Conservation (phyloP, 1,284 basidiomycete genomes). For the Malassezia cuniculi region DNA sequence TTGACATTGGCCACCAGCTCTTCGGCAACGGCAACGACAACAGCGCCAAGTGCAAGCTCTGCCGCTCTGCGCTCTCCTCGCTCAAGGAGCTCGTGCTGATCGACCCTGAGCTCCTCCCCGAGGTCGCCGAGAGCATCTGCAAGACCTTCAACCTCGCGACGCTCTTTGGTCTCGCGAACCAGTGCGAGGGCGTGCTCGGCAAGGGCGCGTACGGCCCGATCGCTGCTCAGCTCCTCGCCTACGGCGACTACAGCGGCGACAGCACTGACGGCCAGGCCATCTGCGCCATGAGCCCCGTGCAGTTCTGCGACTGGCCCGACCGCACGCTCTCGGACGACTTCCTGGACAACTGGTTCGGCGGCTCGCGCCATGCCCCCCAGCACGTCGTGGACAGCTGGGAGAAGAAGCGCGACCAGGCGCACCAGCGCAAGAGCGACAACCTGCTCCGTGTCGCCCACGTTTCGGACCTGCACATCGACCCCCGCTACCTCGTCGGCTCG, state of each 20-base stretch:
- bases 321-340: conserved; percentile 19
- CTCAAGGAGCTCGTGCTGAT: conserved; percentile 58
- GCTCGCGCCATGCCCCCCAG: conserved; percentile 15
- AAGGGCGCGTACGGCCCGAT: conserved; percentile 26
- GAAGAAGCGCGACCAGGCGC: conserved; percentile 1
- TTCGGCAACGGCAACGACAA: conserved; percentile 39
- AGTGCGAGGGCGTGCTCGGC: conserved; percentile 51
- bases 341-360: conserved; percentile 34
- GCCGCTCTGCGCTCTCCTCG: conserved; percentile 54
- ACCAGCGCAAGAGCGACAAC: conserved; percentile 7
- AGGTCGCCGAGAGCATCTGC: conserved; percentile 55
- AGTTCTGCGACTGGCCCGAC: conserved; percentile 12
- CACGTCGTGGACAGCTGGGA: conserved; percentile 7
- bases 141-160: conserved; percentile 48
- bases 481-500: conserved; percentile 61
- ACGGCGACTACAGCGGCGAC: conserved; percentile 25
- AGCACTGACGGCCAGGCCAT: conserved; percentile 36
- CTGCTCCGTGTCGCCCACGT: conserved; percentile 62
- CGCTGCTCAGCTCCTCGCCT: conserved; percentile 33
- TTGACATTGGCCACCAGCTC: conserved; percentile 47
- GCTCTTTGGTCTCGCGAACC: conserved; percentile 45
- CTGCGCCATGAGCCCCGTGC: conserved; percentile 28
- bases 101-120: conserved; percentile 55
- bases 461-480: conserved; percentile 66
- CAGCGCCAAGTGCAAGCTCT: conserved; percentile 53